Base-by-base conservation (phyloP, 2,329 filamentous ascomycete genomes). In the Calycina herbarum region DNA sequence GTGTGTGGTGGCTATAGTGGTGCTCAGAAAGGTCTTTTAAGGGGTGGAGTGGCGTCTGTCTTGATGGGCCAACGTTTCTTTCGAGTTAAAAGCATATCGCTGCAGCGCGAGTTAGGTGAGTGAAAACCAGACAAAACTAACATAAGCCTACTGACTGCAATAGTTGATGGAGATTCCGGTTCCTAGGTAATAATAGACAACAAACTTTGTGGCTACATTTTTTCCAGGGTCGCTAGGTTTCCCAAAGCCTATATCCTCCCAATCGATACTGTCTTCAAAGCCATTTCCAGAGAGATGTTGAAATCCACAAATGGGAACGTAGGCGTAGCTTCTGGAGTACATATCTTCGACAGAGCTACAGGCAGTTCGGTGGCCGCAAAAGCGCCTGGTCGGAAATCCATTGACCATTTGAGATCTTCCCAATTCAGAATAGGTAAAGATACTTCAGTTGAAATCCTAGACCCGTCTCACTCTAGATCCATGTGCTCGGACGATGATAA, bases 201-300 rank as follows among this genome's bases (percentile, higher is more conserved):
- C 6, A 59, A 59, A 42, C 29, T 59, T 10, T 59, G 57, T 11
- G 57, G 57, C n/a, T 35, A 35, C 8, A 59, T 59, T 20, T 59
- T 59, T 42, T 31, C 31, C 33, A 59, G 57, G 20, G 29, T 59
- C 5, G 57, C 5, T 10, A 17, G 33, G 5, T 33, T 42, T 10
- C 57, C 31, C 8, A 35, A 35, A 35, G 57, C 31, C 17, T 59
- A 59, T 42, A 20, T 59, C 8, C 2, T 59, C 2, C 57, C 33
- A 15, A 59, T 59, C 20, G 57, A 59, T 4, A 15, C 6, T 15
- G 35, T 24, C 3, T 24, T 59, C 11, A n/a, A 59, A 38, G 35
- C 35, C 35, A 38, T 38, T 2, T 38, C 35, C 8, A 38, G 2
- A 3, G 35, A 38, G 35, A 38, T 10, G 35, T 38, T 38, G 35